Base-by-base conservation (phyloP, 495 filamentous ascomycete species). In the Penicillium paradoxum region DNA sequence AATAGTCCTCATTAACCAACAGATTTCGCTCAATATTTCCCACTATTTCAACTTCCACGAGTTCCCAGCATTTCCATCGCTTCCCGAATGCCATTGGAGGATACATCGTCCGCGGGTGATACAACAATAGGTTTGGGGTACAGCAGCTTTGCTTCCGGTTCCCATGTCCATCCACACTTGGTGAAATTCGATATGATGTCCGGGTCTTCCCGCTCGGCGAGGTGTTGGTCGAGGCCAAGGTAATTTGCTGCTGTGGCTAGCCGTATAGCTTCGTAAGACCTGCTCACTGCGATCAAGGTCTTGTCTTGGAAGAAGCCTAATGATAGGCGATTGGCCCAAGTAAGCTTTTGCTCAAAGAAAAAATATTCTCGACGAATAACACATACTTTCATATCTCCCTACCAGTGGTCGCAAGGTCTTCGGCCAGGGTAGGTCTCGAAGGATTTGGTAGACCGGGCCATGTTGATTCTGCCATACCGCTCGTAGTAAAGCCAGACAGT, bases 401-500 rank as follows among this genome's bases (percentile, higher is more conserved):
- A 75, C 71, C 14, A 80, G 53, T 8, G 70, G 67, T 30, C 64
- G 56, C 4, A 78, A 54, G 18, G 45, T 45, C 4, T 68, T 63
- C 29, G 75, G 66, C 79, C 79, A 82, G 22, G 69, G 66, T 13
- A 69, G 41, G n/a, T 60, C 61, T 40, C 72, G 54, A 18, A 79
- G 66, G 10, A 72, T 65, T 42, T 56, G 63, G 46, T 78, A 81
- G 41, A 75, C 65, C 19, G 65, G 62, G 17, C 55, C 65, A 52
- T 80, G 71, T 25, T 73, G 63, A 14, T 65, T 70, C 19, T 79
- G 77, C 71, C 77, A 82, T 15, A 79, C 60, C 8, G 77, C 75
- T 33, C 71, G 71, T 27, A 82, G 63, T 17, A 82, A 60, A 13
- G 61, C 64, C 22, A 74, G 53, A 40, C 75, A 75, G 46, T 71